A percentile compares a stretch with the other conserved stretches of the same genome.
These are phyloP conservation scores for Candida freyschussii DNA, from an alignment of 1,139 yeast species.

Conservation along the genomic window DNA sequence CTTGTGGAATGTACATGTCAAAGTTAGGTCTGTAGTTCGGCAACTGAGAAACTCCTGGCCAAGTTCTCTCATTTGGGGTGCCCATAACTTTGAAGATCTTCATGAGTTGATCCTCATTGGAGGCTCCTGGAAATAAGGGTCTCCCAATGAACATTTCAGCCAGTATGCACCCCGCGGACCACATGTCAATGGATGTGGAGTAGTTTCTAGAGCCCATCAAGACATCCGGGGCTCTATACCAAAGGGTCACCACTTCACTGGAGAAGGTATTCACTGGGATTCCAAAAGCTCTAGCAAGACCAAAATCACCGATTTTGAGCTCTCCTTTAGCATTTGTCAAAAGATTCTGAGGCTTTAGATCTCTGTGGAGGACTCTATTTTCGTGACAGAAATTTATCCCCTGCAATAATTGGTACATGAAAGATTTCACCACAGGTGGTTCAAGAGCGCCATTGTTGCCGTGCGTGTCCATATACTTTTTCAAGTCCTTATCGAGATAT, in stretches of 20 bases:
- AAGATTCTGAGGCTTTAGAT: slow-evolving; percentile 90
- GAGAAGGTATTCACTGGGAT: slow-evolving; percentile 97
- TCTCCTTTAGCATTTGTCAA: slow-evolving; percentile 86
- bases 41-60: slow-evolving; percentile 89
- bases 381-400: slow-evolving; percentile 96
- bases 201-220: slow-evolving; percentile 91
- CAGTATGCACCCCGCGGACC: slow-evolving; percentile 98
- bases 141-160: slow-evolving; percentile 99
- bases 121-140: slow-evolving; percentile 93
- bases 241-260: slow-evolving; percentile 93
- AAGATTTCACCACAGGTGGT: slow-evolving; percentile 74
- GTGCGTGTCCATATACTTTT: slow-evolving; percentile 87
- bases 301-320: slow-evolving; percentile 94
- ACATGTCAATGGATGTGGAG: slow-evolving; percentile 93
- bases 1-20: slow-evolving; percentile 78
- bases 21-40: slow-evolving; percentile 84
- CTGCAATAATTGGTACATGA: slow-evolving; percentile 86
- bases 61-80: slow-evolving; percentile 89
- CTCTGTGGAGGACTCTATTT: slow-evolving; percentile 90
- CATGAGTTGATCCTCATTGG: slow-evolving; percentile 89
- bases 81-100: slow-evolving; percentile 93
- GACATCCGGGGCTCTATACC: slow-evolving; percentile 99
- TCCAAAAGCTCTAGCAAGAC: slow-evolving; percentile 96
- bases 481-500: slow-evolving; percentile 89
- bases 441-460: slow-evolving; percentile 80